A percentile compares a stretch with the other conserved stretches of the same genome.
Conservation (phyloP, 2,329 filamentous ascomycete species). For the Apiospora saccharicola region DNA sequence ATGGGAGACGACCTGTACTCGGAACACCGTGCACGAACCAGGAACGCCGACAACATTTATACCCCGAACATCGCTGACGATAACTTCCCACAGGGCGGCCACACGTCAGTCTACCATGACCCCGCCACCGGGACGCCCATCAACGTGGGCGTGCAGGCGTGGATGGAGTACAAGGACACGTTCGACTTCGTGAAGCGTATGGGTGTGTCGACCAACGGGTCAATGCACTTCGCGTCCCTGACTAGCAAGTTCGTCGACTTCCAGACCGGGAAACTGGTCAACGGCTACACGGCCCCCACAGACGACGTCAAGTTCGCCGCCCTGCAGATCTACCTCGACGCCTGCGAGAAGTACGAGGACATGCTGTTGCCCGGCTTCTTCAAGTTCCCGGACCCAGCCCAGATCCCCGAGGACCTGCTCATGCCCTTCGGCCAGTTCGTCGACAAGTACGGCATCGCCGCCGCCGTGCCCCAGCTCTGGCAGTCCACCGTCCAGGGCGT, state of each 20-base stretch:
- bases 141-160: constrained; percentile 25
- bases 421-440: constrained; percentile 15
- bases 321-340: constrained; percentile 19
- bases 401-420: constrained; percentile 14
- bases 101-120: constrained; percentile 25
- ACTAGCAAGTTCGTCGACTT: constrained; percentile 23
- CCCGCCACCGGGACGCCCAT: constrained; percentile 22
- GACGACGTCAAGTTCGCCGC: constrained; percentile 9
- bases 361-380: constrained; percentile 27
- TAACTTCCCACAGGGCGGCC: constrained; percentile 2
- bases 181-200: constrained; percentile 24
- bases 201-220: not conserved
- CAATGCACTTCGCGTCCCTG: constrained; percentile 12
- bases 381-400: not conserved
- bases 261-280: not conserved
- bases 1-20: not conserved
- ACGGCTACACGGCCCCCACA: not conserved
- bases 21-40: not conserved
- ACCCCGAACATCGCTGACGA: not conserved
- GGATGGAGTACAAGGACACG: constrained; percentile 28
- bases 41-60: not conserved
- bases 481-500: constrained; percentile 30
- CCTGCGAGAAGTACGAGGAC: constrained; percentile 17
- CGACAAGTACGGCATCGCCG: not conserved
- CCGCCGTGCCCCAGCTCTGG: not conserved